Evolutionary conservation across 257 asterid genomes (phyloP).

Genomic region (Henckelia pumila): DNA sequence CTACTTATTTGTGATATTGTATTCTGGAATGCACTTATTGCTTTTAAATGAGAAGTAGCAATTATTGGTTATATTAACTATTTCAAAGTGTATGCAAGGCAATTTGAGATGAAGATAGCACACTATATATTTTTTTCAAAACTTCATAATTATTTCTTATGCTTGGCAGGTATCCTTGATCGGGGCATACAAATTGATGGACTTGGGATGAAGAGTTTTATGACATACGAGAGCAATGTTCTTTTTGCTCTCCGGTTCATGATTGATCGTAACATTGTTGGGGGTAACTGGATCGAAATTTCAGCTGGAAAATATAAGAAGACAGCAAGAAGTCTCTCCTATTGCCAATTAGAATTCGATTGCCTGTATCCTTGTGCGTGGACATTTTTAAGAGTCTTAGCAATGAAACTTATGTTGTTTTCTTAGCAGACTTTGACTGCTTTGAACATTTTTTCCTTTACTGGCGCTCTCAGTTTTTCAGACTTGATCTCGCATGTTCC

Average conservation of each 20-base stretch:
- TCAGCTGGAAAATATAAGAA: constrained; percentile 76
- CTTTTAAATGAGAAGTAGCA: constrained; percentile 5
- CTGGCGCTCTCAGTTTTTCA: constrained; percentile 51
- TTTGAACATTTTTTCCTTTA: constrained; percentile 40
- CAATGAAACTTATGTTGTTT: constrained; percentile 7
- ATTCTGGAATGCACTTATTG: constrained; percentile 19
- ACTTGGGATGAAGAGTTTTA: constrained; percentile 73
- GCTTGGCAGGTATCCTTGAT: constrained; percentile 81
- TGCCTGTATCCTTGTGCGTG: constrained; percentile 79
- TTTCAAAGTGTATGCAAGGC: constrained; percentile 6
- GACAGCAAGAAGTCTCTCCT: constrained; percentile 53
- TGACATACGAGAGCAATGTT: constrained; percentile 94
- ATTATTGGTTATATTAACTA: constrained; percentile 7
- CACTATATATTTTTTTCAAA: constrained; percentile 11
- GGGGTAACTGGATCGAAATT: constrained; percentile 97
- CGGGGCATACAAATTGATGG: constrained; percentile 95
- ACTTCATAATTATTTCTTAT: not conserved
- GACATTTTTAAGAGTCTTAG: constrained; percentile 17
- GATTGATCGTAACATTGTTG: constrained; percentile 91
- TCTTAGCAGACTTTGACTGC: constrained; percentile 14
- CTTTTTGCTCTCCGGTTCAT: constrained; percentile 98
- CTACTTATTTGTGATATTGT: constrained; percentile 7
- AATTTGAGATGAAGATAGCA: constrained; percentile 9
- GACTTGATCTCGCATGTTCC: constrained; percentile 87
- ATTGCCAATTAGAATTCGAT: constrained; percentile 87